Percentiles rank a stretch among this genome's conserved stretches.
phyloP scores from a whole-genome alignment of 2,329 filamentous ascomycete species.

The Magnaporthiopsis incrustans region DNA sequence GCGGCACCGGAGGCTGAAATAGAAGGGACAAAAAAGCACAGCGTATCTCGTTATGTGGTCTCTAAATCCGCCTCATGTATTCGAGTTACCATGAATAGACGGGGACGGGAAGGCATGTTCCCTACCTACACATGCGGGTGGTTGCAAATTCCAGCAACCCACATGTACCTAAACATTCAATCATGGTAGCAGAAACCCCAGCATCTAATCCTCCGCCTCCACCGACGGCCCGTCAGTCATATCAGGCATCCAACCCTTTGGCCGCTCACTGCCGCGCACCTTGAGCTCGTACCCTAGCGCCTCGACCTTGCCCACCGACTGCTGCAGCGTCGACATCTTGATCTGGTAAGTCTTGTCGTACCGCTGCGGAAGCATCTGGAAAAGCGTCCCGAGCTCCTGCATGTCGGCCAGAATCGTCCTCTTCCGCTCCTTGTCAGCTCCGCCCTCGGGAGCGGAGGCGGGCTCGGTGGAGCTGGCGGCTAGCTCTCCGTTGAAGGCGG shows the following conservation, averaged over 20 bases:
- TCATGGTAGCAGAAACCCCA: background rate
- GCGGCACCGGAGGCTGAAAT: no score
- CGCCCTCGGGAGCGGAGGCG: slow-evolving; percentile 14
- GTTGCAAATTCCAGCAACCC: no score
- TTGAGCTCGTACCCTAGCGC: slow-evolving; percentile 78
- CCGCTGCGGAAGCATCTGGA: slow-evolving; percentile 64
- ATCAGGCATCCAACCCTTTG: slow-evolving; percentile 88
- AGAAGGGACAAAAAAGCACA: no score
- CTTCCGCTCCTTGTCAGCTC: slow-evolving; percentile 16
- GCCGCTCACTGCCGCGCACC: slow-evolving; percentile 79
- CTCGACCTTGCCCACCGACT: slow-evolving; percentile 92
- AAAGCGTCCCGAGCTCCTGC: slow-evolving; percentile 64
- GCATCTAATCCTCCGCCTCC: slow-evolving; percentile 2
- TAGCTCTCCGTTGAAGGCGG: slow-evolving; percentile 62
- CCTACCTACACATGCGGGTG: no score
- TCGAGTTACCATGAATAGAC: no score
- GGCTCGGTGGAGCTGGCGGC: slow-evolving; percentile 24
- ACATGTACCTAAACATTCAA: background rate
- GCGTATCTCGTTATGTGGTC: no score
- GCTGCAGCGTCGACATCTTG: slow-evolving; percentile 81
- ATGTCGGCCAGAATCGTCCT: slow-evolving; percentile 72
- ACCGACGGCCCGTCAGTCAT: slow-evolving; percentile 10
- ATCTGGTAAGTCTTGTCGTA: slow-evolving; percentile 52
- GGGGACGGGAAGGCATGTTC: no score
- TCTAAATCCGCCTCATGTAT: no score